phyloP scores from a whole-genome alignment of 768 basidiomycete species.

The Solioccasus polychromus region DNA sequence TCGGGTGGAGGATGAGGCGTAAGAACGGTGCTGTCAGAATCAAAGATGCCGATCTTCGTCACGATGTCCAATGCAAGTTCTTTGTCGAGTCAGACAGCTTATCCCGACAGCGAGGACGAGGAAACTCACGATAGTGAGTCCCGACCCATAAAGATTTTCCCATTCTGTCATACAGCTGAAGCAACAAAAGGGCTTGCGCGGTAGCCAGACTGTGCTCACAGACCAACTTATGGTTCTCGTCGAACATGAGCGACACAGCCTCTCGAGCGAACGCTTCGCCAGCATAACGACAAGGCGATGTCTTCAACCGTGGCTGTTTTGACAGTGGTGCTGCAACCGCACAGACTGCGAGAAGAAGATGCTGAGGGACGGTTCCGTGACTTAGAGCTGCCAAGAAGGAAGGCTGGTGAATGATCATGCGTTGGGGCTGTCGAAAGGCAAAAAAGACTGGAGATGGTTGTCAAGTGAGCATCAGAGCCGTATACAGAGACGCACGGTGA shows the following conservation, averaged over 20 bases:
- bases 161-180: conserved; percentile 63
- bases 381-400: conserved; percentile 67
- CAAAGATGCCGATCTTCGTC: conserved; percentile 62
- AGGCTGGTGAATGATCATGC: conserved; percentile 75
- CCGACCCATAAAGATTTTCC: conserved; percentile 35
- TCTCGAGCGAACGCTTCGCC: conserved; percentile 55
- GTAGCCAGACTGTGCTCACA: conserved; percentile 66
- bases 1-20: conserved; percentile 58
- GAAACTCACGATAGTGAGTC: conserved; percentile 30
- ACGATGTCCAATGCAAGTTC: conserved; percentile 61
- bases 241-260: conserved; percentile 69
- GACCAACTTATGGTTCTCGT: conserved; percentile 56
- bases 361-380: conserved; percentile 62
- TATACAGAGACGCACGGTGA: conserved; percentile 48
- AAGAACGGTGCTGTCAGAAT: conserved; percentile 57
- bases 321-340: conserved; percentile 78
- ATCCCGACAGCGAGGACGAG: not conserved
- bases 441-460: conserved; percentile 60
- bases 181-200: conserved; percentile 71
- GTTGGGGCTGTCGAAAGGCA: conserved; percentile 75
- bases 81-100: conserved; percentile 36
- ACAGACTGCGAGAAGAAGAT: conserved; percentile 72
- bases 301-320: conserved; percentile 59
- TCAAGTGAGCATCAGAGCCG: not conserved
- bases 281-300: conserved; percentile 51